Evolutionary conservation across 2,329 filamentous ascomycete genomes (phyloP), one percentile per base, ranked within the genome.

Genomic region (Pyrenophora teres): DNA sequence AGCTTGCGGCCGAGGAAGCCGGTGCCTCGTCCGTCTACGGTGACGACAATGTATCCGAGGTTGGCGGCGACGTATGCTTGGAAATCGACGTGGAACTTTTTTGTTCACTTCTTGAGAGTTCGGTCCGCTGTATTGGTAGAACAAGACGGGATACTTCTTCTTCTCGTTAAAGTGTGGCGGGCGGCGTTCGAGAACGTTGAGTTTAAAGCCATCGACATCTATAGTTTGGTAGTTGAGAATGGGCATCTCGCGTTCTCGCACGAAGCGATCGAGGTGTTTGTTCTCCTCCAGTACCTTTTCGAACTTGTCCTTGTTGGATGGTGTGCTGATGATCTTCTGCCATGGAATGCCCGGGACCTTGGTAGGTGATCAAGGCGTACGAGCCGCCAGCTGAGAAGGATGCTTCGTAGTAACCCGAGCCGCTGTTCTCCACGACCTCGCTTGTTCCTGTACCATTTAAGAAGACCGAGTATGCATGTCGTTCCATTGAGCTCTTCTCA

Each of bases 81-180:
- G 71, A 96, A 99, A 71, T 97, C 89, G 52, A 99, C 85, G 8
- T 73, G 75, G 76, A 97, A 99, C 49, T n/a, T 76, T 82, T 70
- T 93, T 92, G 64, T 84, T 81, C 2, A 99, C 94, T 6, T 83
- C 84, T 71, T 99, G 95, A 15, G 92, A 97, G n/a, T 89, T 90
- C 0, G 94, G 94, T 0, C 94, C 94, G 19, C 90, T 93, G 77
- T 99, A 99, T 52, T 97, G 87, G 67, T 90, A 88, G 80, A 99
- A 99, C 4, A 99, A 83, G 1, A 99, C 92, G 0, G 94, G 94
- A 64, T 99, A 97, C 69, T 89, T 86, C 75, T 89, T 92, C 64
- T 85, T 86, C 15, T 85, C 79, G 71, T 92, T 83, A 70, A 97
- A 99, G 74, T 96, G 88, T 1, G 92, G 89, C 5, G 94, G 94